phyloP scores from a whole-genome alignment of 345 rosid species.

The Gossypium bickii region DNA sequence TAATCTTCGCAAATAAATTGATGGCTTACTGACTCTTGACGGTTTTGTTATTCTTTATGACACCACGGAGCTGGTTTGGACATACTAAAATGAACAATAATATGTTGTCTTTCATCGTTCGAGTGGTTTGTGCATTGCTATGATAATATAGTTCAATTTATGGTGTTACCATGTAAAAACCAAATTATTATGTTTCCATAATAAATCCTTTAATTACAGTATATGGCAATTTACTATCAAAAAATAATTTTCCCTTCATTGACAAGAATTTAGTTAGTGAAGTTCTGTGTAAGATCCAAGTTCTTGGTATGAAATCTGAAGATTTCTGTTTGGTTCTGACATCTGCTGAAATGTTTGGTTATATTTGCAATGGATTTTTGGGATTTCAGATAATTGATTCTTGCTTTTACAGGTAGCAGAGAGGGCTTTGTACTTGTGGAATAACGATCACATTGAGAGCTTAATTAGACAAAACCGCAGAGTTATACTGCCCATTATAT shows the following conservation, averaged over 20 bases:
- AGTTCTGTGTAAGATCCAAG: neutral
- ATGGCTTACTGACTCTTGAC: neutral
- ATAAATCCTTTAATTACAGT: neutral
- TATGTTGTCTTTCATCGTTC: neutral
- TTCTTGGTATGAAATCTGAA: neutral
- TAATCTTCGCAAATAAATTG: too few relatives aligned
- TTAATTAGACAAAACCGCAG: constrained; percentile 58
- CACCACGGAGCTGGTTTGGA: neutral
- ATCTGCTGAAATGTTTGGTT: neutral
- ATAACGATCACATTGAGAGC: constrained; percentile 68
- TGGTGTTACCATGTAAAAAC: constrained; percentile 1
- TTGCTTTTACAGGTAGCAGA: constrained; percentile 54
- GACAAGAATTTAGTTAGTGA: neutral
- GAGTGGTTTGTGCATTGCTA: neutral
- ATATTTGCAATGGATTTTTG: neutral
- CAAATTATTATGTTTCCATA: neutral
- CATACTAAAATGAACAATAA: neutral
- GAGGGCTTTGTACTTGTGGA: constrained; percentile 71
- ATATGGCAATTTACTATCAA: neutral
- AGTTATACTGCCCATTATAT: constrained; percentile 58
- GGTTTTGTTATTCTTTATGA: neutral
- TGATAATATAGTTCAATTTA: neutral
- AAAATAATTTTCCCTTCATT: neutral
- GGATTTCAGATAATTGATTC: neutral
- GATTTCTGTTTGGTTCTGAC: neutral